Conservation (phyloP, 2,329 filamentous ascomycete genomes). For the Botrytis hyacinthi region DNA sequence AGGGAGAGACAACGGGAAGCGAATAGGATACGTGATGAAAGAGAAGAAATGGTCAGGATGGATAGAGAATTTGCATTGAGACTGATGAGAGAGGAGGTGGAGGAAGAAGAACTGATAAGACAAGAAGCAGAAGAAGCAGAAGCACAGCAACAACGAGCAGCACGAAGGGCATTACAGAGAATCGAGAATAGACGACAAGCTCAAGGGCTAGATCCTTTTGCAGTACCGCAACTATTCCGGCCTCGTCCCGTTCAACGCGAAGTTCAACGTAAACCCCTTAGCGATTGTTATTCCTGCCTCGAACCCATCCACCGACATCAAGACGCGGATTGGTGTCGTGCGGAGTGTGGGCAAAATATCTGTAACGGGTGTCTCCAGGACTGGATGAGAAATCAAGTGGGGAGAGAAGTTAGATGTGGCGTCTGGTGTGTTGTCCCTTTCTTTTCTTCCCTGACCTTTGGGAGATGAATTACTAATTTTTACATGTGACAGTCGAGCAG, state of each 20-base stretch:
- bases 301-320: background rate
- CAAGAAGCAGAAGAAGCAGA: background rate
- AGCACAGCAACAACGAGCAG: background rate
- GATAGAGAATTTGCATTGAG: background rate
- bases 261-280: background rate
- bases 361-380: background rate
- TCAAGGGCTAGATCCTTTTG: background rate
- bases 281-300: background rate
- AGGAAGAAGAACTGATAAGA: background rate
- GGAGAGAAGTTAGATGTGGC: background rate
- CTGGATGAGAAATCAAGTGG: background rate
- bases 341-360: slow-evolving; percentile 2
- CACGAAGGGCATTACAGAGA: background rate
- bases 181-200: background rate
- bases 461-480: background rate
- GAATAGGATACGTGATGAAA: background rate
- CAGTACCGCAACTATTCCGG: background rate
- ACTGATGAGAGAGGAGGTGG: background rate
- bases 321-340: slow-evolving; percentile 1
- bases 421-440: background rate
- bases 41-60: background rate
- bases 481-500: background rate
- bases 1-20: background rate
- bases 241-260: background rate
- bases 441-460: no score